A percentile compares a stretch with the other conserved stretches of the same genome.
Evolutionary conservation across 2,329 filamentous ascomycete species (phyloP).

Genomic region (Hymenoscyphus albidus): DNA sequence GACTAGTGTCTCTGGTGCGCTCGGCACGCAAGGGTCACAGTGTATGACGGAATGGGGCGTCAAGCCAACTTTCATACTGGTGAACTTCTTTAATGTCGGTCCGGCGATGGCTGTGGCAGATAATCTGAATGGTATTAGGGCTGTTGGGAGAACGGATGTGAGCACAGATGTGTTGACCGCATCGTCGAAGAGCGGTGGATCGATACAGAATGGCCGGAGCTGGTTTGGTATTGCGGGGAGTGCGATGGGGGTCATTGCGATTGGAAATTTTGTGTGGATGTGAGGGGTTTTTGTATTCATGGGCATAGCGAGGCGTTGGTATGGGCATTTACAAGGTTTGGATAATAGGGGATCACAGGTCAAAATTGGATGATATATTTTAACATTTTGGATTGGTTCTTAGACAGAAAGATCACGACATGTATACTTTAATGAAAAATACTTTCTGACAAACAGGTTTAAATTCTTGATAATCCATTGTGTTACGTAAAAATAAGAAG

Average conservation of each 20-base stretch:
- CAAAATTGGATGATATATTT: not conserved
- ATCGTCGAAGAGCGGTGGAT: slow-evolving; percentile 12
- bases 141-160: slow-evolving; percentile 26
- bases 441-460: not conserved
- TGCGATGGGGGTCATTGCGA: slow-evolving; percentile 20
- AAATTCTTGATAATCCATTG: too few species aligned
- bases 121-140: slow-evolving; percentile 54
- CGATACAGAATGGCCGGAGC: slow-evolving; percentile 6
- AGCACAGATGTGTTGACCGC: slow-evolving; percentile 24
- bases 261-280: slow-evolving; percentile 26
- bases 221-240: slow-evolving; percentile 13
- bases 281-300: slow-evolving; percentile 10
- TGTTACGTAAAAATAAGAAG: too few species aligned
- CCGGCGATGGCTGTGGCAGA: slow-evolving; percentile 68
- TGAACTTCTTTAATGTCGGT: slow-evolving; percentile 69
- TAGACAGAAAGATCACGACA: not conserved
- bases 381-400: not conserved
- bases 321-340: not conserved
- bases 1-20: slow-evolving; percentile 46
- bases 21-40: slow-evolving; percentile 47
- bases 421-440: not conserved
- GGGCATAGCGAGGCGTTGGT: slow-evolving; percentile 24
- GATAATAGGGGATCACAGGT: not conserved
- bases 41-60: slow-evolving; percentile 45
- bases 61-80: slow-evolving; percentile 51